Evolutionary conservation across 306 rosid species (phyloP), one percentile per base, ranked within the genome.

Genomic region (Vachellia collinsii): DNA sequence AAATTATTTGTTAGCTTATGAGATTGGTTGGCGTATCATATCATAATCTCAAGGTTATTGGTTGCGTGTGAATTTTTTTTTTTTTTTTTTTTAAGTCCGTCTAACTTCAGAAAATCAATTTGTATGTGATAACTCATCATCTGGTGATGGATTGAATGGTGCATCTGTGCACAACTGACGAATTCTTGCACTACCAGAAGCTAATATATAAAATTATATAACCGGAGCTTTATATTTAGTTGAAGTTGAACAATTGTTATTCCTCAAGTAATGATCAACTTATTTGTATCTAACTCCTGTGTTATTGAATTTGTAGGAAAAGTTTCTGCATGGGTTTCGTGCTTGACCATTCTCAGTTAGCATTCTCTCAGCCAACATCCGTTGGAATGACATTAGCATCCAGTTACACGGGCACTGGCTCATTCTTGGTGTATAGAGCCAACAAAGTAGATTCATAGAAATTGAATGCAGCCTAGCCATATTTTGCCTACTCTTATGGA

Each of bases 271-370:
- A 67, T 37, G 70, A 47, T 9, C 25, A 66, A 66, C 71, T 38
- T 66, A 29, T 29, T 29, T 29, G 37, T 17, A 19, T 19, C 47
- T 66, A 3, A 37, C 4, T 66, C 54, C 14, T 17, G 25, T 36
- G 42, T 67, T 48, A 11, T 64, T 37, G 16, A 53, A 79, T 17
- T 78, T 47, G 9, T 82, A 94, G 99, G 71, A 66, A 38, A 85
- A 89, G 87, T 79, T 92, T 93, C 14, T 11, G 48, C 48, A 44
- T 44, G 14, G 48, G 48, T 44, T 44, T 44, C 14, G 14, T 44
- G 48, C 11, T 9, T 9, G 3, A 44, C 4, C 48, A 44, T 44
- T 44, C 48, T 44, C 48, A 11, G 48, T 11, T 46, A 46, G 50
- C 4, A 3, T 46, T 46, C 14, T 46, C 50, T 46, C 14, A 46